phyloP scores from a whole-genome alignment of 352 stramenopile species.

The Elongisporangium undulatum region DNA sequence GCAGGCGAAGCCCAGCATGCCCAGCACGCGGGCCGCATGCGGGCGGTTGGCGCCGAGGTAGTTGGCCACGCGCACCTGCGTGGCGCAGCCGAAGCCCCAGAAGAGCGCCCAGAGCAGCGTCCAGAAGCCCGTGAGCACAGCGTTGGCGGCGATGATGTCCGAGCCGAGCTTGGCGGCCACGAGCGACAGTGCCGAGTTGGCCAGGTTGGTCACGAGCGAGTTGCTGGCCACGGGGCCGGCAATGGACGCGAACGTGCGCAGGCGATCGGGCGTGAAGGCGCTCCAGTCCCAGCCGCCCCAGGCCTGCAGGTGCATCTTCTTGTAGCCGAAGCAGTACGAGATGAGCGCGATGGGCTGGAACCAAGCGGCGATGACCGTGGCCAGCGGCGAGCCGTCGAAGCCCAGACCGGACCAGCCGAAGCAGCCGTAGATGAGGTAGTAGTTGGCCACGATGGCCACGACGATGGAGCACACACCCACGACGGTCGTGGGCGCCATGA shows the following conservation, averaged over 20 bases:
- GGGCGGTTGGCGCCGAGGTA: conserved; percentile 68
- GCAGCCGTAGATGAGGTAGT: conserved; percentile 48
- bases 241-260: conserved; percentile 66
- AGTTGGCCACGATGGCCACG: conserved; percentile 62
- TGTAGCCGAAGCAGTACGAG: conserved; percentile 71
- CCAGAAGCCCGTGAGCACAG: conserved; percentile 65
- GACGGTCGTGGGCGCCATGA: conserved; percentile 68
- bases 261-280: conserved; percentile 52
- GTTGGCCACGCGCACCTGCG: conserved; percentile 75
- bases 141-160: conserved; percentile 74
- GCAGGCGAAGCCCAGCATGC: conserved; percentile 55
- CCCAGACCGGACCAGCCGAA: conserved; percentile 57
- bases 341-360: conserved; percentile 77
- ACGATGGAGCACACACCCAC: conserved; percentile 64
- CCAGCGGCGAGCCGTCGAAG: conserved; percentile 73
- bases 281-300: conserved; percentile 65
- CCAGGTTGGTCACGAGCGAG: conserved; percentile 67
- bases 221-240: conserved; percentile 56
- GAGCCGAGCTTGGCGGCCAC: conserved; percentile 68
- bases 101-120: conserved; percentile 70
- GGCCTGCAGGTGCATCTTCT: conserved; percentile 62
- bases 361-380: conserved; percentile 74
- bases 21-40: conserved; percentile 52
- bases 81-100: conserved; percentile 75
- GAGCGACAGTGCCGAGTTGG: conserved; percentile 63